Conservation (phyloP, 2,329 filamentous ascomycete genomes). For the Claviceps capensis region DNA sequence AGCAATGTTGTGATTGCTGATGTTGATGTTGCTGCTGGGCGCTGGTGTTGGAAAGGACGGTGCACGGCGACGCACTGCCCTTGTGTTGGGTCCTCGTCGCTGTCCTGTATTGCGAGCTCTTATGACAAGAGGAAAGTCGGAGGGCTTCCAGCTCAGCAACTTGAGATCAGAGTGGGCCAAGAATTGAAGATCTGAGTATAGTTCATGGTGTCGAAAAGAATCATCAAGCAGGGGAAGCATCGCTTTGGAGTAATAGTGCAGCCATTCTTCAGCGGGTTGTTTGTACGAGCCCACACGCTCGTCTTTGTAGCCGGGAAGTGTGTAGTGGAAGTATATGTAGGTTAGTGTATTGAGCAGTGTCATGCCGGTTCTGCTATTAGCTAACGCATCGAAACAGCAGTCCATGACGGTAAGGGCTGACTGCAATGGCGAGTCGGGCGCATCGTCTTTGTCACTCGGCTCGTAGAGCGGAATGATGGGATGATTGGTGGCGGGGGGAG, state of each 20-base stretch:
- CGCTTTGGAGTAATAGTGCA: constrained; percentile 29
- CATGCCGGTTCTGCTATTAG: constrained; percentile 12
- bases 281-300: constrained; percentile 21
- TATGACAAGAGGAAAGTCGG: constrained; percentile 17
- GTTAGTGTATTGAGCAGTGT: constrained; percentile 12
- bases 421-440: constrained; percentile 12
- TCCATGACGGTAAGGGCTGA: constrained; percentile 16
- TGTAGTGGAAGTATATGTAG: constrained; percentile 20
- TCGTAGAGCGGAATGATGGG: constrained; percentile 1
- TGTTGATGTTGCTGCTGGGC: background rate
- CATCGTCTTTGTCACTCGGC: background rate
- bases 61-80: background rate
- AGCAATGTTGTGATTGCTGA: constrained; percentile 9
- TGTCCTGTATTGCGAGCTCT: constrained; percentile 11
- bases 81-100: background rate
- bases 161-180: constrained; percentile 14
- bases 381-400: constrained; percentile 6
- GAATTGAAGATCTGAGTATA: constrained; percentile 22
- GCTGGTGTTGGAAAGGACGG: background rate
- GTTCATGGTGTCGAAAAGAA: constrained; percentile 19
- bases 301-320: constrained; percentile 16
- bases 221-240: constrained; percentile 23
- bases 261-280: constrained; percentile 27
- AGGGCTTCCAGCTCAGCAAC: constrained; percentile 14
- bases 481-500: background rate